These are phyloP conservation scores for Pisolithus orientalis DNA, from an alignment of 768 basidiomycete species.

Conservation along the genomic window DNA sequence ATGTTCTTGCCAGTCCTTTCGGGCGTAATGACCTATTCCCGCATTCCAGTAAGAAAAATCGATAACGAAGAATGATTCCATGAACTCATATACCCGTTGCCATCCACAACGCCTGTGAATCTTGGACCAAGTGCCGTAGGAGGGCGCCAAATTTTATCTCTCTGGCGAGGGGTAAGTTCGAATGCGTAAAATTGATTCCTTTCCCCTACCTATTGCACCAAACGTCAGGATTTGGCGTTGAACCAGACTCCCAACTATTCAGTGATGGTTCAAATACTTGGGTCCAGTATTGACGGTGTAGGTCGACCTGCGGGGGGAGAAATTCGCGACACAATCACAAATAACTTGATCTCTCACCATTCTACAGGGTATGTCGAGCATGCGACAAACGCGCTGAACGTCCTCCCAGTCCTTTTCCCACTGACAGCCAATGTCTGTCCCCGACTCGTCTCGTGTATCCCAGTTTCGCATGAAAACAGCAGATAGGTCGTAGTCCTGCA, in stretches of 20 bases:
- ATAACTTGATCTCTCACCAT: slow-evolving; percentile 40
- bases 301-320: slow-evolving; percentile 54
- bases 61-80: not conserved
- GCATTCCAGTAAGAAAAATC: not conserved
- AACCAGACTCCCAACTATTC: slow-evolving; percentile 66
- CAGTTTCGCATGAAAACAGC: slow-evolving; percentile 97
- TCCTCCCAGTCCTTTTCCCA: slow-evolving; percentile 97
- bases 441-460: slow-evolving; percentile 81
- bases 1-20: slow-evolving; percentile 45
- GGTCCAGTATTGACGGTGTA: slow-evolving; percentile 89
- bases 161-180: slow-evolving; percentile 31
- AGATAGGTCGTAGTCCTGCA: slow-evolving; percentile 72
- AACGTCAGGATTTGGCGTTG: slow-evolving; percentile 90
- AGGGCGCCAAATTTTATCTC: slow-evolving; percentile 91
- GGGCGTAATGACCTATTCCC: slow-evolving; percentile 76
- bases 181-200: not conserved
- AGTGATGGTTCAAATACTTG: slow-evolving; percentile 87
- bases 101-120: slow-evolving; percentile 50
- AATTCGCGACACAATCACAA: not conserved
- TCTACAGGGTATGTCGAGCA: slow-evolving; percentile 65
- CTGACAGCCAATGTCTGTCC: slow-evolving; percentile 78
- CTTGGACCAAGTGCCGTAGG: slow-evolving; percentile 49
- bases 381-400: slow-evolving; percentile 72
- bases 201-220: slow-evolving; percentile 73
- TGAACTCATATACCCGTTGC: slow-evolving; percentile 60